Evolutionary conservation across 257 asterid species (phyloP).

Genomic region (Verbascum thapsus): DNA sequence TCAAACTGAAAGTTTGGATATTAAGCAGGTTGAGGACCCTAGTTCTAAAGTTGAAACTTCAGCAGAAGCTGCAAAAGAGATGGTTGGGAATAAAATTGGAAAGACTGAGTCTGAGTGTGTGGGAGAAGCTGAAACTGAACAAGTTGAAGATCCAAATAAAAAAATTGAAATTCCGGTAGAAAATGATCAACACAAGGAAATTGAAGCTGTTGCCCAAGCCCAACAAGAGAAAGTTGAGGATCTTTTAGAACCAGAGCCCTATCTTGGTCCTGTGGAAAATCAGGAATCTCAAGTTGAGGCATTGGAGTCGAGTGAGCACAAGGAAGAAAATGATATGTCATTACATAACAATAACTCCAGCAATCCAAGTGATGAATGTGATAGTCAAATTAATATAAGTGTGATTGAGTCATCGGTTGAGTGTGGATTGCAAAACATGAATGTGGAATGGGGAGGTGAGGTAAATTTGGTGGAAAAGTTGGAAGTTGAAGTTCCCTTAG

Average conservation of each 20-base stretch:
- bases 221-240: constrained; percentile 26
- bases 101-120: constrained; percentile 19
- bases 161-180: constrained; percentile 16
- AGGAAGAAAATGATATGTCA: constrained; percentile 16
- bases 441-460: constrained; percentile 25
- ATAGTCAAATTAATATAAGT: constrained; percentile 24
- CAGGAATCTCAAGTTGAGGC: constrained; percentile 33
- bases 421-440: constrained; percentile 25
- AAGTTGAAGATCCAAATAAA: constrained; percentile 25
- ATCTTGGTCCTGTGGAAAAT: constrained; percentile 29
- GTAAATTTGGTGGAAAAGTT: constrained; percentile 26
- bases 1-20: not conserved
- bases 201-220: constrained; percentile 27
- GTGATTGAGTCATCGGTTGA: constrained; percentile 30
- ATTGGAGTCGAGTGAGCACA: constrained; percentile 23
- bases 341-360: not conserved
- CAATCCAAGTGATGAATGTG: constrained; percentile 22
- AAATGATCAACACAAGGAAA: constrained; percentile 31
- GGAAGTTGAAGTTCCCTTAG: constrained; percentile 26
- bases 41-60: not conserved
- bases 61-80: constrained; percentile 1
- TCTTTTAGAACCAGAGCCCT: constrained; percentile 24
- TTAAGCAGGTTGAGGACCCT: not conserved
- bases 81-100: constrained; percentile 7
- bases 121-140: constrained; percentile 32